These are phyloP conservation scores for Aspergillus felis DNA, from an alignment of 2,329 filamentous ascomycete species.

Conservation along the genomic window DNA sequence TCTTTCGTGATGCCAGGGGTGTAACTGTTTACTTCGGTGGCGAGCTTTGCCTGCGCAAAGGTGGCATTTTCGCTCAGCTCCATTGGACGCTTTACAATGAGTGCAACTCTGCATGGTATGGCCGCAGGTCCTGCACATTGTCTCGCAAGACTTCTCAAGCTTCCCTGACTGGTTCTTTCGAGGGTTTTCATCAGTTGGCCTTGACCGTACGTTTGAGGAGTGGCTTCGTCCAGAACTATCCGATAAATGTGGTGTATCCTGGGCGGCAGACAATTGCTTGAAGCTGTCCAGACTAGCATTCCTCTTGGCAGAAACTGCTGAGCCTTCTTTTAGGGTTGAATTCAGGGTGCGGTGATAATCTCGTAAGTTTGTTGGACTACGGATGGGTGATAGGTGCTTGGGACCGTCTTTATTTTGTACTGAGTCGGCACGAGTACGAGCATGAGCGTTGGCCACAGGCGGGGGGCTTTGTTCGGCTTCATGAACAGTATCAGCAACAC, in stretches of 20 bases:
- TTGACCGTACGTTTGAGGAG: background rate
- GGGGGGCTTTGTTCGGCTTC: background rate
- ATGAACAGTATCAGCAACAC: background rate
- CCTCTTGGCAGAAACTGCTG: background rate
- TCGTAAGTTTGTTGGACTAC: background rate
- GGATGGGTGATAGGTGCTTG: background rate
- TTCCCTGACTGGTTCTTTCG: background rate
- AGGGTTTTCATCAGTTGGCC: background rate
- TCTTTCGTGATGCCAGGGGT: background rate
- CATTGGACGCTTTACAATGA: background rate
- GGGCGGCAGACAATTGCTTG: background rate
- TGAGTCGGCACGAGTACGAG: background rate
- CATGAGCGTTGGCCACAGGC: background rate
- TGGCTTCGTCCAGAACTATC: background rate
- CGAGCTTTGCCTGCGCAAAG: background rate
- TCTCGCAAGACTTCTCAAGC: background rate
- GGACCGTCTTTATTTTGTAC: background rate
- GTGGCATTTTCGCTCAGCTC: background rate
- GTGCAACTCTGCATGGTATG: conserved; percentile 3
- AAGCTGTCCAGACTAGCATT: background rate
- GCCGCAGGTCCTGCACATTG: conserved; percentile 1
- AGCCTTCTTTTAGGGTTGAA: background rate
- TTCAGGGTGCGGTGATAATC: background rate
- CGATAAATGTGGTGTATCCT: background rate
- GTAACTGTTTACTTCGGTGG: background rate